Percentiles rank a stretch among this genome's conserved stretches.
These are phyloP conservation scores for Yamadazyma conglobata DNA, from an alignment of 1,139 yeast species.

Conservation along the genomic window DNA sequence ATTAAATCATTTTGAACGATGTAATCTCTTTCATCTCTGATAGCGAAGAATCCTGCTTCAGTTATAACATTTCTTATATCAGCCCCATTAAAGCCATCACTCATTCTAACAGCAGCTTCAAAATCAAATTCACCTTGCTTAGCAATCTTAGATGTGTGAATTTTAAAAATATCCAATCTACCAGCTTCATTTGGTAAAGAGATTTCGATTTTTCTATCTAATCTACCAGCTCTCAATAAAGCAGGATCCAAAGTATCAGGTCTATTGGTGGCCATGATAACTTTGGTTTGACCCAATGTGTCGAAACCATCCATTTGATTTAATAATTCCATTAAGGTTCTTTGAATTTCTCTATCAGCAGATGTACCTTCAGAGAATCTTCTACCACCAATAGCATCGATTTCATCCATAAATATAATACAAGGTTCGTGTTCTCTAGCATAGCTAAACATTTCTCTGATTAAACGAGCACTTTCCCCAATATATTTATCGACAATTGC, in stretches of 20 bases:
- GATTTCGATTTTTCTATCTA: constrained; percentile 95
- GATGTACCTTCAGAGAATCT: constrained; percentile 98
- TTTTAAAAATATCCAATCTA: constrained; percentile 89
- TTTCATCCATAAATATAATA: constrained; percentile 98
- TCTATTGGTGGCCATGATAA: constrained; percentile 98
- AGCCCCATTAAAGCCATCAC: constrained; percentile 99
- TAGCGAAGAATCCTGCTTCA: constrained; percentile 99
- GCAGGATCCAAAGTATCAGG: constrained; percentile 99
- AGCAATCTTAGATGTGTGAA: constrained; percentile 81
- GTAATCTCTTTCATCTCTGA: constrained; percentile 95
- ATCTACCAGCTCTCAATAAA: constrained; percentile 93
- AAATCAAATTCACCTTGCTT: constrained; percentile 96
- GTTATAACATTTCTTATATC: constrained; percentile 96
- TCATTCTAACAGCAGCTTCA: constrained; percentile 96
- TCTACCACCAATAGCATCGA: constrained; percentile 99
- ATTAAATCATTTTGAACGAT: constrained; percentile 89
- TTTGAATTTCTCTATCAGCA: constrained; percentile 98
- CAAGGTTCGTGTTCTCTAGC: constrained; percentile 99
- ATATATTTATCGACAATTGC: constrained; percentile 98
- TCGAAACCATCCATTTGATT: constrained; percentile 99
- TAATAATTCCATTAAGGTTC: constrained; percentile 95
- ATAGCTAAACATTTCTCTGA: constrained; percentile 97
- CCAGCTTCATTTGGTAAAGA: constrained; percentile 97
- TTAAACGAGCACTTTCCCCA: constrained; percentile 95
- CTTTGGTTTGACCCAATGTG: constrained; percentile 93